Percentiles rank a stretch among this genome's conserved stretches.
Evolutionary conservation across 2,329 filamentous ascomycete species (phyloP).

Genomic region (Beauveria rudraprayagi): DNA sequence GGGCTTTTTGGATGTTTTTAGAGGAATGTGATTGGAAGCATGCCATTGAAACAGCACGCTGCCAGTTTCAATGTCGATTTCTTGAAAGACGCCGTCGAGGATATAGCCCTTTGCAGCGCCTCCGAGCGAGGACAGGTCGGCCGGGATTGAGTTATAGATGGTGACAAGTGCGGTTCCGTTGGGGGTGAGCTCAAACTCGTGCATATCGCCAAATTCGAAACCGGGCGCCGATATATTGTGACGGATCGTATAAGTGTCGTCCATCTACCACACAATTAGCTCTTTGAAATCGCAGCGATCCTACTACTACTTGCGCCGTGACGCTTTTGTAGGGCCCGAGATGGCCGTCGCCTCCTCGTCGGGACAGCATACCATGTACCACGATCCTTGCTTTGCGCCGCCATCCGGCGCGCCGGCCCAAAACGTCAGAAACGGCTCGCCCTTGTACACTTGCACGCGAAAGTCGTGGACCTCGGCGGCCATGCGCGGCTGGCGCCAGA

Average conservation of each 20-base stretch:
- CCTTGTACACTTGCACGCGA: constrained; percentile 17
- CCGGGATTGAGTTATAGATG: constrained; percentile 26
- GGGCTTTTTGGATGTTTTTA: constrained; percentile 2
- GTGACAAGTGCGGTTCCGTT: constrained; percentile 30
- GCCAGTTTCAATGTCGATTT: constrained; percentile 40
- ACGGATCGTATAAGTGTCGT: constrained; percentile 9
- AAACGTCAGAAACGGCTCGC: constrained; percentile 15
- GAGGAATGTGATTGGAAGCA: constrained; percentile 18
- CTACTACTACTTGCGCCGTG: background rate
- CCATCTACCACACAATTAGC: background rate
- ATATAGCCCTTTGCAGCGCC: constrained; percentile 17
- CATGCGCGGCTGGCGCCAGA: constrained; percentile 19
- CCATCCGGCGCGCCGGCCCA: constrained; percentile 33
- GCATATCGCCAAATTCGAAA: constrained; percentile 26
- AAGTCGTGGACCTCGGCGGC: constrained; percentile 10
- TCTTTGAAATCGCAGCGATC: background rate
- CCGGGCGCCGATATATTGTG: constrained; percentile 5
- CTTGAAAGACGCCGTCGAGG: constrained; percentile 24
- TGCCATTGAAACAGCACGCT: constrained; percentile 38
- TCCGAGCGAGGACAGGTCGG: constrained; percentile 26
- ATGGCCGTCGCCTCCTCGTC: background rate
- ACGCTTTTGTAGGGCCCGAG: background rate
- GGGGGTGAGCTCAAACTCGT: constrained; percentile 29
- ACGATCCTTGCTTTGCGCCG: constrained; percentile 35
- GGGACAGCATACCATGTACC: constrained; percentile 32